A percentile compares a stretch with the other conserved stretches of the same genome.
phyloP scores from a whole-genome alignment of 208 protist species.

The Trypanosoma platydactyli region DNA sequence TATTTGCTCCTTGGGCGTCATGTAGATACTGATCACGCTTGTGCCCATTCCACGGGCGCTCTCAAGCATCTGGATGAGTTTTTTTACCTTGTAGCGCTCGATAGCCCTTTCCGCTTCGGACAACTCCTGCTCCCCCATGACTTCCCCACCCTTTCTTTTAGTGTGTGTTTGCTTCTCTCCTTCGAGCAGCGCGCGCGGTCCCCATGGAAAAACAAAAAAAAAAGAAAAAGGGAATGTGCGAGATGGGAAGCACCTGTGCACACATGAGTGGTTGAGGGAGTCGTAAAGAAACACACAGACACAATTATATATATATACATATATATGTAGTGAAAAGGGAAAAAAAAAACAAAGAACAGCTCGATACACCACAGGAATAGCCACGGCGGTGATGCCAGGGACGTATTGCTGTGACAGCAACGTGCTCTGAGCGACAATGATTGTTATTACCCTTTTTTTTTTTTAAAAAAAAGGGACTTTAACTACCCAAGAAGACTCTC shows the following conservation, averaged over 20 bases:
- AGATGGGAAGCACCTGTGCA: background rate
- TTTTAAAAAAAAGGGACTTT: background rate
- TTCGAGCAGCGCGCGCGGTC: background rate
- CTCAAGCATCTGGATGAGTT: constrained; percentile 98
- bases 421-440: too few relatives aligned
- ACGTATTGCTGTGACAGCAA: too few relatives aligned
- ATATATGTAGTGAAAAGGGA: background rate
- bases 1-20: constrained; percentile 98
- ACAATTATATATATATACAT: too few relatives aligned
- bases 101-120: constrained; percentile 92
- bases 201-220: constrained; percentile 1
- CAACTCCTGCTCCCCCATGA: constrained; percentile 65
- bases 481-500: background rate
- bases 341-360: constrained; percentile 15
- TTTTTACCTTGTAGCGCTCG: constrained; percentile 99
- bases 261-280: background rate
- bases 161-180: constrained; percentile 2
- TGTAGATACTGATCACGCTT: constrained; percentile 99
- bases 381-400: too few relatives aligned
- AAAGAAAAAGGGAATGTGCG: constrained; percentile 4
- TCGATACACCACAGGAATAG: too few relatives aligned
- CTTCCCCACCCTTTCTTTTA: too few relatives aligned
- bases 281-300: too few relatives aligned
- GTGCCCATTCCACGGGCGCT: constrained; percentile 98
- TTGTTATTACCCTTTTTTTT: too few relatives aligned